Percentiles rank a stretch among this genome's conserved stretches.
These are phyloP conservation scores for Cladochytrium replicatum DNA, from an alignment of 192 early-diverging fungal species.

Conservation along the genomic window DNA sequence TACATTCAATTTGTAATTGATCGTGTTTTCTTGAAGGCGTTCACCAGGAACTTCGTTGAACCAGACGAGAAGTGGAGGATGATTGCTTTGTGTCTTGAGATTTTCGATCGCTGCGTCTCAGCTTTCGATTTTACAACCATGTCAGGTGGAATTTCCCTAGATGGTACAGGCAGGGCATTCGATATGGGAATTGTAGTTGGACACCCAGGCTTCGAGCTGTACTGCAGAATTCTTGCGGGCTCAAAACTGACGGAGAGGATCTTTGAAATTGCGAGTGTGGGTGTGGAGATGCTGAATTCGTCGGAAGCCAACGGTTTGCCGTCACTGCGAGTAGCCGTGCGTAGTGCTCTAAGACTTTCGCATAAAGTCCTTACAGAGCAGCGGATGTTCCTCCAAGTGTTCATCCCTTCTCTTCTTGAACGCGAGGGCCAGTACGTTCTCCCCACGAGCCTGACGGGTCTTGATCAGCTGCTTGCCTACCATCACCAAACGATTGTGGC, in stretches of 20 bases:
- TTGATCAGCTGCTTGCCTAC: slow-evolving; percentile 74
- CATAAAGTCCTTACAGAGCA: slow-evolving; percentile 59
- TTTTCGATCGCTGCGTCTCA: slow-evolving; percentile 70
- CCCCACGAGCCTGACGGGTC: slow-evolving; percentile 48
- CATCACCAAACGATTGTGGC: slow-evolving; percentile 56
- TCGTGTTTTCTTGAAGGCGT: slow-evolving; percentile 68
- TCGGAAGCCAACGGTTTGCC: slow-evolving; percentile 2
- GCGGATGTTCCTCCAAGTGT: slow-evolving; percentile 53
- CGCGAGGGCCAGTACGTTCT: slow-evolving; percentile 16
- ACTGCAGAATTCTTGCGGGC: slow-evolving; percentile 64
- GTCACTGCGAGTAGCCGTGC: too few relatives aligned
- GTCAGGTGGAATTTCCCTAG: slow-evolving; percentile 17
- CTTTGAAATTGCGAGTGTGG: slow-evolving; percentile 56
- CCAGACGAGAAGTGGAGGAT: slow-evolving; percentile 71
- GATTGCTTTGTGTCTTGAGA: slow-evolving; percentile 53
- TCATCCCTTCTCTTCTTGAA: slow-evolving; percentile 49
- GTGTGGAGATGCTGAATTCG: slow-evolving; percentile 49
- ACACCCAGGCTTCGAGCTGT: slow-evolving; percentile 82
- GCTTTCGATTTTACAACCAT: slow-evolving; percentile 56
- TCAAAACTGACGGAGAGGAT: slow-evolving; percentile 59
- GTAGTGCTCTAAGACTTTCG: slow-evolving; percentile 17
- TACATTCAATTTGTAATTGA: slow-evolving; percentile 84
- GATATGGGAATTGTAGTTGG: slow-evolving; percentile 34
- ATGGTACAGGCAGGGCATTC: too few relatives aligned
- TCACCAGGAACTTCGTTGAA: slow-evolving; percentile 53